Evolutionary conservation across 2,329 filamentous ascomycete species (phyloP), one percentile per base, ranked within the genome.

Genomic region (Hypoxylon sp.): DNA sequence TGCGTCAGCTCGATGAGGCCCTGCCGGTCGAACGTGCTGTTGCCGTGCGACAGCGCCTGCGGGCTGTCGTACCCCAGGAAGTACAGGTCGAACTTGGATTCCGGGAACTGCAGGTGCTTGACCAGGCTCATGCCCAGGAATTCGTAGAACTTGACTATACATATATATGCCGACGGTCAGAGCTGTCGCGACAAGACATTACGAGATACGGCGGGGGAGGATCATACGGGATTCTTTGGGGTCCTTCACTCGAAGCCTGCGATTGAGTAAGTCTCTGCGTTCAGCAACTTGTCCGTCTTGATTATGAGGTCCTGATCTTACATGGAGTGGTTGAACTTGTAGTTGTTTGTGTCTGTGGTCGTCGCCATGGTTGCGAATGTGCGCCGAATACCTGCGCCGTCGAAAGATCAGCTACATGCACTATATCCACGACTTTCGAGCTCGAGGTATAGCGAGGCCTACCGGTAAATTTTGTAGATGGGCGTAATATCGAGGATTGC

Each of bases 281-380:
- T 72, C 66, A 68, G 64, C 47, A 56, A 29, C 35, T n/a, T 42
- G 15, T 44, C n/a, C 32, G 6, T 53, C 21, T 54, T 11, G 17
- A 19, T 27, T 2, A 17, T 5, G 42, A 3, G 44, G 54, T 17
- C 4, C 10, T 42, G 54, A 11, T 64, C 86, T 77, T 78, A 89
- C 95, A 98, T 98, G 63, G 92, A 92, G 85, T 96, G 93, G 82
- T 96, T 95, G 79, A 91, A 85, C 81, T 96, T 93, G 83, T 98
- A 98, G 68, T 87, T 92, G 72, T 84, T 85, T 1, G 87, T 83
- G 71, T 98, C 89, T 0, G 94, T 97, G 2, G 89, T 87, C 55
- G 88, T 87, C 70, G 92, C 87, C 89, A 89, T 89, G 72, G 81
- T 83, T 74, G 83, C 82, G 47, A 83, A 78, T 31, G 73, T 64